phyloP scores from a whole-genome alignment of 805 yeast species.

The Saturnispora sanitii region DNA sequence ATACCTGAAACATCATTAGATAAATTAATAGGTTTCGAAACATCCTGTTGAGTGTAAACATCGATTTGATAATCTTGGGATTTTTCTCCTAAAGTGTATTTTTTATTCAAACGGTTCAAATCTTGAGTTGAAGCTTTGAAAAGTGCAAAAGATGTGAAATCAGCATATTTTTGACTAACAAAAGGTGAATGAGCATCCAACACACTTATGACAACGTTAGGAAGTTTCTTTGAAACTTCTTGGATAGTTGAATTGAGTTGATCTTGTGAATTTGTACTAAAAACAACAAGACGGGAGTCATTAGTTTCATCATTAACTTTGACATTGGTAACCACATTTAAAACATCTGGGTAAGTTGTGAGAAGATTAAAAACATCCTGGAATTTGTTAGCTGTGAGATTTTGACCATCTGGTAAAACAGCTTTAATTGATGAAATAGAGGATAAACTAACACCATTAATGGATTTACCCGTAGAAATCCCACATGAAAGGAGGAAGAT shows the following conservation, averaged over 20 bases:
- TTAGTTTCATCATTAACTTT: background rate
- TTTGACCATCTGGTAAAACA: conserved; percentile 24
- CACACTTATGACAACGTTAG: conserved; percentile 8
- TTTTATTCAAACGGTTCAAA: conserved; percentile 4
- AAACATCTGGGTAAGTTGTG: conserved; percentile 8
- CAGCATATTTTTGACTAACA: conserved; percentile 6
- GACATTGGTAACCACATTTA: conserved; percentile 17
- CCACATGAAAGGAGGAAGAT: conserved; percentile 17
- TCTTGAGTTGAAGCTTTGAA: conserved; percentile 7
- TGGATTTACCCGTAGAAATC: conserved; percentile 9
- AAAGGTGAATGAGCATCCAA: conserved; percentile 11
- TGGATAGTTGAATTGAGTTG: conserved; percentile 10
- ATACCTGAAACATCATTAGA: no score
- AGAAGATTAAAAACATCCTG: conserved; percentile 12
- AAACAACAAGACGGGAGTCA: conserved; percentile 10
- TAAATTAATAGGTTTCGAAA: background rate
- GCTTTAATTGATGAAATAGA: conserved; percentile 14
- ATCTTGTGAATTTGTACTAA: conserved; percentile 15
- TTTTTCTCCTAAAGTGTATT: conserved; percentile 1
- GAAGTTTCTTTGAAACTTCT: conserved; percentile 16
- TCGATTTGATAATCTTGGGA: background rate
- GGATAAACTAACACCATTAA: conserved; percentile 10
- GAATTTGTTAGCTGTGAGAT: conserved; percentile 7
- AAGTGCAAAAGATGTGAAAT: conserved; percentile 11
- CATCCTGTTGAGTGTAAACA: background rate